phyloP scores from a whole-genome alignment of 148 eudicot genomes.

The Nepenthes mirabilis region DNA sequence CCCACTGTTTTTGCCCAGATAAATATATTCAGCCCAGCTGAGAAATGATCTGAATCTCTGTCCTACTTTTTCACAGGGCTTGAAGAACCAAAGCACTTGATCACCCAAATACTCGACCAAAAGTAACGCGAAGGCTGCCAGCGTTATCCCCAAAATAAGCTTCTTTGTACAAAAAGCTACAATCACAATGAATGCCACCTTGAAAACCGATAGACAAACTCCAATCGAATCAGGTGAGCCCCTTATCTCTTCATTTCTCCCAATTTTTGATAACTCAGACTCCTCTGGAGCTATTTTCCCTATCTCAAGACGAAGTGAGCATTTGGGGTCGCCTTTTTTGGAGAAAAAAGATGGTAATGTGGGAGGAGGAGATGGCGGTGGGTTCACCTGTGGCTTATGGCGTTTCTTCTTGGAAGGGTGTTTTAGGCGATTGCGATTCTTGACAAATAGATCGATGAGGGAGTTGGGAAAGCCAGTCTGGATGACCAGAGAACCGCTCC shows the following conservation, averaged over 20 bases:
- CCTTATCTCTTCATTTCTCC: not conserved
- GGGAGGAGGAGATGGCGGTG: not conserved
- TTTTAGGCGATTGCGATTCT: constrained; percentile 26
- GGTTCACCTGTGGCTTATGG: not conserved
- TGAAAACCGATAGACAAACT: constrained; percentile 16
- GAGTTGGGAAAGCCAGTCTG: constrained; percentile 43
- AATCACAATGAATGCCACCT: constrained; percentile 29
- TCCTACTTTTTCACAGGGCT: not conserved
- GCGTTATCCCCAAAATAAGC: constrained; percentile 37
- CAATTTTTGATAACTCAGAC: too few relatives aligned
- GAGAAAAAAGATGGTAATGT: too few relatives aligned
- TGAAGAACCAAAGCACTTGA: not conserved
- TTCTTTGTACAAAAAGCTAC: constrained; percentile 33
- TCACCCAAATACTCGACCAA: constrained; percentile 23
- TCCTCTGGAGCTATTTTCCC: too few relatives aligned
- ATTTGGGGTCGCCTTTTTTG: too few relatives aligned
- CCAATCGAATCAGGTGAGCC: not conserved
- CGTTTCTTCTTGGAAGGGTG: constrained; percentile 21
- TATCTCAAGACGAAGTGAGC: too few relatives aligned
- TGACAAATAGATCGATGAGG: constrained; percentile 25
- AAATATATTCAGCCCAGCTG: not conserved
- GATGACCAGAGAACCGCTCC: constrained; percentile 22
- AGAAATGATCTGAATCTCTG: not conserved
- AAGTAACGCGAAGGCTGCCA: constrained; percentile 29
- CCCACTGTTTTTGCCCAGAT: not conserved